Base-by-base conservation (phyloP, 805 yeast species). In the Blastobotrys robertii region DNA sequence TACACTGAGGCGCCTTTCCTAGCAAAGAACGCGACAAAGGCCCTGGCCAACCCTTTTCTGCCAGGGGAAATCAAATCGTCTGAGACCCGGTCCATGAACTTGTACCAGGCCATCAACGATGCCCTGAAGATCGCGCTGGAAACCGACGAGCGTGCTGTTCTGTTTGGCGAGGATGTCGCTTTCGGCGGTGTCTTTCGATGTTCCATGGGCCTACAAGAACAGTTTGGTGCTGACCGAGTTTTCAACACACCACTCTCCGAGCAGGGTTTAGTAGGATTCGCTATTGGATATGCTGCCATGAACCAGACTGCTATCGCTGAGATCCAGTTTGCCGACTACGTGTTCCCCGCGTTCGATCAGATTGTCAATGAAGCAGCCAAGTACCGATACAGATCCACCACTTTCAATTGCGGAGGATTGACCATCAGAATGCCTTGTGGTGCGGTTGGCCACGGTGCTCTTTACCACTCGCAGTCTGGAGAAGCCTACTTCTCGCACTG, bases 401-500 rank as follows among this genome's bases (percentile, higher is more conserved):
- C 94, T 69, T 58, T 48, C 44, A 90, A 86, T 67, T 88, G 86
- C 49, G 88, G 95, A 70, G 88, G 84, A 64, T 81, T 87, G 59
- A 86, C 94, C 36, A 85, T 87, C 68, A 77, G 96, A 70, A 95
- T 95, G 69, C 96, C 97, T 46, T 85, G 87, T 63, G 96, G 96
- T 66, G 92, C 94, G 32, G 94, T 95, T 51, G 95, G 95, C 42
- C 96, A 95, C 75, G 96, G 90, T 55, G 97, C 79, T 50, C 94
- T 95, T 47, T 95, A 87, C 66, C 97, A 87, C 67, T 87, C 96
- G 16, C 97, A 87, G 67, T 85, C 84, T 68, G 87, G 78, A 61
- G 79, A 95, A 44, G 88, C 95, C 40, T 87, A 94, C 90, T 87
- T 87, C 64, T 90, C 94, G 52, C 77, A 94, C 38, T 83, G 84